A percentile compares a stretch with the other conserved stretches of the same genome.
Evolutionary conservation across 1,139 yeast species (phyloP).

Genomic region (Geotrichum bryndzae): DNA sequence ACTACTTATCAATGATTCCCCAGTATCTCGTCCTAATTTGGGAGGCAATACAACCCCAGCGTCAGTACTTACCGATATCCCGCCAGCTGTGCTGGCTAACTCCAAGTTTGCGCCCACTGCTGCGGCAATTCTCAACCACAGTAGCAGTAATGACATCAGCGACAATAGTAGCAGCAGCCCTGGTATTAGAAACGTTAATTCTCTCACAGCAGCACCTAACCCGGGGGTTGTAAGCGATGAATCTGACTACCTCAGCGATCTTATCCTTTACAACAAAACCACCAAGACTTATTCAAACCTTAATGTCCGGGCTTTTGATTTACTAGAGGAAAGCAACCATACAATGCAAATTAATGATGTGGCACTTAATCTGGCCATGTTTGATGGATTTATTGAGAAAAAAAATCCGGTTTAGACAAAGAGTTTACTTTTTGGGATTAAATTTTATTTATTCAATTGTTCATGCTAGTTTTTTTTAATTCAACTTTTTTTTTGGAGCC

Average conservation of each 20-base stretch:
- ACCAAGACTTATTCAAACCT: conserved; percentile 35
- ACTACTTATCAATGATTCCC: background rate
- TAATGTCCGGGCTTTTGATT: conserved; percentile 48
- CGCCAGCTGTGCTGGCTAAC: conserved; percentile 9
- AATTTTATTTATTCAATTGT: background rate
- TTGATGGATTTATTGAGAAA: conserved; percentile 65
- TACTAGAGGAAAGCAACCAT: conserved; percentile 62
- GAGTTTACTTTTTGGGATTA: background rate
- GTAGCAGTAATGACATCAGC: background rate
- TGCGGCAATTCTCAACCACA: background rate
- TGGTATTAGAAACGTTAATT: background rate
- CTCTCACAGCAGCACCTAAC: background rate
- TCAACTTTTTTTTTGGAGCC: background rate
- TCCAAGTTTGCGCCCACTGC: background rate
- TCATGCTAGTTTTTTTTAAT: background rate
- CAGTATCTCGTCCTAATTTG: background rate
- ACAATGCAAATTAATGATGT: conserved; percentile 53
- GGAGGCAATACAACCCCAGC: background rate
- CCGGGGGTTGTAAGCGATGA: conserved; percentile 3
- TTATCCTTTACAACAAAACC: conserved; percentile 35
- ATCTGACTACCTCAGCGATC: conserved; percentile 27
- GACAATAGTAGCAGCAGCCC: background rate
- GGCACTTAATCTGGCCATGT: conserved; percentile 63
- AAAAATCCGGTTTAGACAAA: conserved; percentile 47
- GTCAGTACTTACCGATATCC: conserved; percentile 1